These are phyloP conservation scores for Paraphoma chrysanthemicola DNA, from an alignment of 2,329 filamentous ascomycete species.

Conservation along the genomic window DNA sequence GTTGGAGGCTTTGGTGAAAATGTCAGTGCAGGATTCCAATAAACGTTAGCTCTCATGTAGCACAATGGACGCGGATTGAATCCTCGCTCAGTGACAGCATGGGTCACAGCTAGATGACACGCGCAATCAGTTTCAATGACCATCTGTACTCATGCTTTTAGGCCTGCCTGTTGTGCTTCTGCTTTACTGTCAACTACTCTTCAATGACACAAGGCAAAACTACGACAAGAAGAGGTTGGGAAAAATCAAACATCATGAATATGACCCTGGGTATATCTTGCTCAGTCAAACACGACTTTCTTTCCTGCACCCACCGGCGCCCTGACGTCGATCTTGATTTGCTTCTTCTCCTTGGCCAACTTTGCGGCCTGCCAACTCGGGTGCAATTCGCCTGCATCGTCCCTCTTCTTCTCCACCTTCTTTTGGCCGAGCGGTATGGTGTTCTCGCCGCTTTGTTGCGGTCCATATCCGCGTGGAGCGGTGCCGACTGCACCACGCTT, in stretches of 20 bases:
- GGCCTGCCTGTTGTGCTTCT: too few species aligned
- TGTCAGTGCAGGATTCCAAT: background rate
- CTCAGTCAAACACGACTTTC: slow-evolving; percentile 68
- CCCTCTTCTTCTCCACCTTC: slow-evolving; percentile 50
- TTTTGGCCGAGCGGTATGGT: slow-evolving; percentile 31
- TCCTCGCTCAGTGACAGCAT: too few species aligned
- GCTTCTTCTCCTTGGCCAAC: slow-evolving; percentile 64
- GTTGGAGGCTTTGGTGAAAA: background rate
- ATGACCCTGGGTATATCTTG: too few species aligned
- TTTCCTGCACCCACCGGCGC: slow-evolving; percentile 61
- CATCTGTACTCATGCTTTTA: too few species aligned
- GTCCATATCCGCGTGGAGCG: slow-evolving; percentile 30
- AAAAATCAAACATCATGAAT: too few species aligned
- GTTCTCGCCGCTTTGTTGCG: slow-evolving; percentile 42
- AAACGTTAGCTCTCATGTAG: too few species aligned
- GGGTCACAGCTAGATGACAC: too few species aligned
- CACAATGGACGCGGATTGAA: too few species aligned
- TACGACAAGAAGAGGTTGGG: too few species aligned
- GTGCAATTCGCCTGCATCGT: slow-evolving; percentile 64
- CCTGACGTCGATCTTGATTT: slow-evolving; percentile 45
- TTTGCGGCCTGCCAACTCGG: slow-evolving; percentile 71
- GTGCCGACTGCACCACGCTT: slow-evolving; percentile 61
- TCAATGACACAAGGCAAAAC: too few species aligned
- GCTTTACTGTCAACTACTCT: too few species aligned
- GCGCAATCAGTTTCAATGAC: too few species aligned